These are phyloP conservation scores for Globisporangium spinosum DNA, from an alignment of 352 stramenopile genomes.

Conservation along the genomic window DNA sequence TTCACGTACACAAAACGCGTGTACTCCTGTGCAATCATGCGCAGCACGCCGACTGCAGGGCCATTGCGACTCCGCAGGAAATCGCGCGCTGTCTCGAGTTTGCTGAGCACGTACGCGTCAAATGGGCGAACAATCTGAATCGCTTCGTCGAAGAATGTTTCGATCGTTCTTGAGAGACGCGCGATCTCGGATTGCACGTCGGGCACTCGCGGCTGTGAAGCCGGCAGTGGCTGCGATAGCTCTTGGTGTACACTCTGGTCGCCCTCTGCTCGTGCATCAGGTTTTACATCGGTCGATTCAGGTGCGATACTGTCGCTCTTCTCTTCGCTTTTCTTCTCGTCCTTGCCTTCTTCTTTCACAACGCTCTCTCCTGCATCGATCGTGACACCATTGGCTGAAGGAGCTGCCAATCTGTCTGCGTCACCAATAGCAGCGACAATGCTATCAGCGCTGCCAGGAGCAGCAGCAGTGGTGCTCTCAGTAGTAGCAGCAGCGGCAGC, in stretches of 20 bases:
- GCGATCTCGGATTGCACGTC: conserved; percentile 11
- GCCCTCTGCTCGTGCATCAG: background rate
- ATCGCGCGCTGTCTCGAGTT: conserved; percentile 54
- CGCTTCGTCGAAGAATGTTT: conserved; percentile 58
- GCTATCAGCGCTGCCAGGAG: background rate
- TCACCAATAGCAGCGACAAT: too few species aligned
- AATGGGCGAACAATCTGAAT: conserved; percentile 58
- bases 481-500: background rate
- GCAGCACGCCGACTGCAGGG: conserved; percentile 58
- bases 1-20: conserved; percentile 84
- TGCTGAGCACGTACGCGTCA: conserved; percentile 65
- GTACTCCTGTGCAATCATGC: conserved; percentile 77
- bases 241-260: background rate
- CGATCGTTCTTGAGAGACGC: conserved; percentile 30
- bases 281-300: background rate
- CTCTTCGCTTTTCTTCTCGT: background rate
- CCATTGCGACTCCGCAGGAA: conserved; percentile 60
- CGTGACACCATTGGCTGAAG: background rate
- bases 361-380: background rate
- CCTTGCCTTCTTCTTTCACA: background rate
- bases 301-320: background rate
- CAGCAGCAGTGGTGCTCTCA: background rate
- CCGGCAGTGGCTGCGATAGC: background rate
- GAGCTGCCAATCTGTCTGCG: background rate
- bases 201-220: background rate